Conservation (phyloP, 306 rosid species). For the Quercus berberidifolia region DNA sequence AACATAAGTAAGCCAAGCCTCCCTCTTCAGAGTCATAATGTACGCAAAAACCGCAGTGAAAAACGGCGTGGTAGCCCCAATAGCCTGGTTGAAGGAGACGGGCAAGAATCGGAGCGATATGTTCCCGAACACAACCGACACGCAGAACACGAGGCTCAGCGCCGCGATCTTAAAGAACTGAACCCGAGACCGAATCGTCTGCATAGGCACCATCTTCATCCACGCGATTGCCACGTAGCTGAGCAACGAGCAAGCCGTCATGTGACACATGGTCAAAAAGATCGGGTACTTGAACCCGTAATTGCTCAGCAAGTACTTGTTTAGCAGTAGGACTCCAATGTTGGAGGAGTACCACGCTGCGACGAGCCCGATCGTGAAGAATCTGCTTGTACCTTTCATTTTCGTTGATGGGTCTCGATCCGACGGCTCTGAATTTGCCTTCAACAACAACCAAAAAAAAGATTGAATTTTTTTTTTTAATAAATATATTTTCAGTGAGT, state of each 20-base stretch:
- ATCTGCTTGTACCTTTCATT: conserved; percentile 71
- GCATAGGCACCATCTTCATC: conserved; percentile 95
- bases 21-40: conserved; percentile 79
- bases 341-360: conserved; percentile 90
- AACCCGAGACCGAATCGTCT: conserved; percentile 78
- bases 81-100: conserved; percentile 88
- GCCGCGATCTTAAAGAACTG: conserved; percentile 91
- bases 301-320: conserved; percentile 91
- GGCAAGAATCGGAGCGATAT: conserved; percentile 85
- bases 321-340: conserved; percentile 87
- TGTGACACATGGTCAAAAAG: conserved; percentile 98
- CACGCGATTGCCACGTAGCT: conserved; percentile 96
- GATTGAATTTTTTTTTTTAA: too few species aligned
- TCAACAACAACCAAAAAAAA: background rate
- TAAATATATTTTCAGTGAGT: background rate
- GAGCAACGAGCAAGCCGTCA: conserved; percentile 92
- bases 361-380: conserved; percentile 81
- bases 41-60: conserved; percentile 97
- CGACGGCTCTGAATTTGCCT: conserved; percentile 32
- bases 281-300: conserved; percentile 99
- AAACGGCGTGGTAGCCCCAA: conserved; percentile 97
- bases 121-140: conserved; percentile 96
- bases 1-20: conserved; percentile 92
- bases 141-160: conserved; percentile 74
- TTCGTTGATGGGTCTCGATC: conserved; percentile 33